These are phyloP conservation scores for Dioszegia hungarica DNA, from an alignment of 768 basidiomycete species.

Conservation along the genomic window DNA sequence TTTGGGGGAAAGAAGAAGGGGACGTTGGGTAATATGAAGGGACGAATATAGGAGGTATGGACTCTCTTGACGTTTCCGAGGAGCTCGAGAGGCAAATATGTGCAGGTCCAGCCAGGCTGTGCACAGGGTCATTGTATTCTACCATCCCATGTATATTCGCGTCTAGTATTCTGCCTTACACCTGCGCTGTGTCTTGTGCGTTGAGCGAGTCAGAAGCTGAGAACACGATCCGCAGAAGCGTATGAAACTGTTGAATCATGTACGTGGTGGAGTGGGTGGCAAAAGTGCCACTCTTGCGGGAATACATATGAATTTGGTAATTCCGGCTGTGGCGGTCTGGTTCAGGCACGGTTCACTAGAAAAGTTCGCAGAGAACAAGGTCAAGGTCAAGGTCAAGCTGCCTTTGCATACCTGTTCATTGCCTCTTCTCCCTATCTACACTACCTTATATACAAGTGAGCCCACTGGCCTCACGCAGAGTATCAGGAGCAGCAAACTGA, in stretches of 20 bases:
- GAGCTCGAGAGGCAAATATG: no score
- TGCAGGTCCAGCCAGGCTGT: no score
- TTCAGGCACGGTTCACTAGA: not conserved
- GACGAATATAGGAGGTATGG: no score
- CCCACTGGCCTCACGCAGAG: not conserved
- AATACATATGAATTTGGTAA: no score
- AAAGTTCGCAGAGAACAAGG: not conserved
- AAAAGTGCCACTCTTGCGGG: conserved; percentile 1
- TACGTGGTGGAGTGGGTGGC: conserved; percentile 1
- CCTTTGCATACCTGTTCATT: no score
- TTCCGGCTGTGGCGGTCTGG: not conserved
- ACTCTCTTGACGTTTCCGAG: no score
- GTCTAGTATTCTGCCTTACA: no score
- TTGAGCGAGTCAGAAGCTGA: no score
- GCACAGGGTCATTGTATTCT: not conserved
- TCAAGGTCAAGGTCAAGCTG: no score
- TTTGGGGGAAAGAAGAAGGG: conserved; percentile 1
- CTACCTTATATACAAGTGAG: not conserved
- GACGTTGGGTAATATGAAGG: not conserved
- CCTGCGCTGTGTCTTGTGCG: no score
- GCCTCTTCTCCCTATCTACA: not conserved
- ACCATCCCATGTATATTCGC: not conserved
- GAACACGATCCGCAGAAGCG: no score
- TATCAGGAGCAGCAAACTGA: not conserved
- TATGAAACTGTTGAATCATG: no score